Evolutionary conservation across 108 stramenopile genomes (phyloP).

Genomic region (Craspedostauros australis): DNA sequence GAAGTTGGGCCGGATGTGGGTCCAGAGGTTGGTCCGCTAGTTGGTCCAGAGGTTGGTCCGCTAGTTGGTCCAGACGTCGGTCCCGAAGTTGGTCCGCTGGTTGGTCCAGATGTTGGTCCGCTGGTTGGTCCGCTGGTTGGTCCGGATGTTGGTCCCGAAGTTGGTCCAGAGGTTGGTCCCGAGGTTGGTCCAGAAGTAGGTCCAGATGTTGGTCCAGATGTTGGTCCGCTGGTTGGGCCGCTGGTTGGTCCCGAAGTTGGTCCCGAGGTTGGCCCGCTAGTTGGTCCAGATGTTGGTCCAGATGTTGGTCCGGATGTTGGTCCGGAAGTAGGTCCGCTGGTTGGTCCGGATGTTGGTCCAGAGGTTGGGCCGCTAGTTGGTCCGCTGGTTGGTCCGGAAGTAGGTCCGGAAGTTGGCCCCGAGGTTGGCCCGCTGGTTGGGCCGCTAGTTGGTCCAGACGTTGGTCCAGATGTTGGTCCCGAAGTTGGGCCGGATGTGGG

Average conservation of each 20-base stretch:
- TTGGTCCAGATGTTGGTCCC: not conserved
- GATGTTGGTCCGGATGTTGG: not conserved
- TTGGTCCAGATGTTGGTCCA: not conserved
- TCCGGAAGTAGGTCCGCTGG: not conserved
- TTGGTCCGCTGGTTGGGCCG: not conserved
- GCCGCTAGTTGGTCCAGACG: conserved; percentile 2
- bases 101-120: not conserved
- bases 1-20: not conserved
- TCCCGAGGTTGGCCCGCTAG: not conserved
- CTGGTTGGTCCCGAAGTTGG: conserved; percentile 2
- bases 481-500: conserved; percentile 5
- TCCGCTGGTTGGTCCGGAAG: conserved; percentile 1
- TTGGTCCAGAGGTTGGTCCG: not conserved
- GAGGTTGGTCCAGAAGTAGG: conserved; percentile 5
- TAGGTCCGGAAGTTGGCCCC: conserved; percentile 2
- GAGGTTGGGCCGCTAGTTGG: conserved; percentile 2
- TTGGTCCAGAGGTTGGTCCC: conserved; percentile 2
- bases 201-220: conserved; percentile 3
- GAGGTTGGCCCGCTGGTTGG: conserved; percentile 9
- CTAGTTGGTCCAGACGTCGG: not conserved
- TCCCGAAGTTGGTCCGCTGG: not conserved
- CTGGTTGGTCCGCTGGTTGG: conserved; percentile 2
- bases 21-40: not conserved
- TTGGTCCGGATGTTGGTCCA: not conserved
- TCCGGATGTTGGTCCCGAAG: not conserved